phyloP scores from a whole-genome alignment of 228 moss, liverwort and hornwort species.

The Sphagnum fallax region DNA sequence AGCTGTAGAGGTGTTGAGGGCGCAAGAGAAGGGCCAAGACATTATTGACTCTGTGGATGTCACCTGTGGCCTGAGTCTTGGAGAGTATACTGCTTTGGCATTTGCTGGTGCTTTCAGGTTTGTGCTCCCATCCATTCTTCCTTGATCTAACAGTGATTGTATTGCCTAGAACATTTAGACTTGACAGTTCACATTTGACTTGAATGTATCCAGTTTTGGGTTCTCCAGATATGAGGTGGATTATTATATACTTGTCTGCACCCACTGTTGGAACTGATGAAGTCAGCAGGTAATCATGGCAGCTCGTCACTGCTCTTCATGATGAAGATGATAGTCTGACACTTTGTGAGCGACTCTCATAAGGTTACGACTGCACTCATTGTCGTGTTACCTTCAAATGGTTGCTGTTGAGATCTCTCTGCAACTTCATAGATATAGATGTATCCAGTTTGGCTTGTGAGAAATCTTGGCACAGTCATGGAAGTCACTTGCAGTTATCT shows the following conservation, averaged over 20 bases:
- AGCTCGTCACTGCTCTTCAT: no score
- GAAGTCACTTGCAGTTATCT: not conserved
- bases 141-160: not conserved
- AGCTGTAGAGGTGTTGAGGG: constrained; percentile 89
- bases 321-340: no score
- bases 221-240: not conserved
- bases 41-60: constrained; percentile 88
- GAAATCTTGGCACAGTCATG: no score
- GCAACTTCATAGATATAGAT: no score
- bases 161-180: not conserved
- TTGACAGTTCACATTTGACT: not conserved
- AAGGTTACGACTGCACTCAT: no score
- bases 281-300: no score
- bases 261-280: no score
- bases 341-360: no score
- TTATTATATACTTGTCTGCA: no score
- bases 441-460: no score
- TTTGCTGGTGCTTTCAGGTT: constrained; percentile 99
- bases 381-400: no score
- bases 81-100: constrained; percentile 96
- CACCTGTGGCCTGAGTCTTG: constrained; percentile 92
- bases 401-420: no score
- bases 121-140: not conserved
- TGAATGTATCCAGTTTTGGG: not conserved
- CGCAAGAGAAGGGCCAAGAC: constrained; percentile 79